These are phyloP conservation scores for Rosa rugosa DNA, from an alignment of 306 rosid genomes.

Conservation along the genomic window DNA sequence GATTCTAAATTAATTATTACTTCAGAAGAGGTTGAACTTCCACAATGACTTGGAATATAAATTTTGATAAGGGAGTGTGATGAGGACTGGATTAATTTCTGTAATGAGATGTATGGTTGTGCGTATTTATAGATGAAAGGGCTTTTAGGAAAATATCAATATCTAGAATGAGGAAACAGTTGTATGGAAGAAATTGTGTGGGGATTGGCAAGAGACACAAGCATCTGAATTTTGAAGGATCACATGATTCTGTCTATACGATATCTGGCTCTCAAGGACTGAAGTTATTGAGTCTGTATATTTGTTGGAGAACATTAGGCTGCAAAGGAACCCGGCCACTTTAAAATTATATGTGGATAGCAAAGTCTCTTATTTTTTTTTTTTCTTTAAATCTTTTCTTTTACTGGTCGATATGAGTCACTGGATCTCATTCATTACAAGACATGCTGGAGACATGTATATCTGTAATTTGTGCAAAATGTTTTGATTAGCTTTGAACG, in stretches of 20 bases:
- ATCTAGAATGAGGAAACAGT: neutral
- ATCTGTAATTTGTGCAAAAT: too few species aligned
- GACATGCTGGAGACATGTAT: neutral
- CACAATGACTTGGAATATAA: neutral
- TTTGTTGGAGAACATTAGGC: neutral
- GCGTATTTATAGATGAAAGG: neutral
- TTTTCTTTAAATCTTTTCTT: too few species aligned
- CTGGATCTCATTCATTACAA: neutral
- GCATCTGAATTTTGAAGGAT: neutral
- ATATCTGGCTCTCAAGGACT: neutral
- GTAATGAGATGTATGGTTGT: neutral
- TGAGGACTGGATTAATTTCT: slow-evolving; percentile 11
- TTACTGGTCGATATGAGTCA: neutral
- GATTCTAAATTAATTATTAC: neutral
- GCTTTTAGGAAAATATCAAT: neutral
- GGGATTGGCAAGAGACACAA: neutral
- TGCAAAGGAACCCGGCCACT: too few species aligned
- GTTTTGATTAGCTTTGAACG: too few species aligned
- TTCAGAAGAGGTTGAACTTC: neutral
- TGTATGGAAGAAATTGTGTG: neutral
- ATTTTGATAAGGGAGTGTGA: too few species aligned
- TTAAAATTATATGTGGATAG: too few species aligned
- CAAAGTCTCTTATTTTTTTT: too few species aligned
- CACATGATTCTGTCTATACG: slow-evolving; percentile 25
- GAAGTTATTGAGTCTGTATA: slow-evolving; percentile 15